These are phyloP conservation scores for Taiwanofungus camphoratus DNA, from an alignment of 1,284 basidiomycete species.

Conservation along the genomic window DNA sequence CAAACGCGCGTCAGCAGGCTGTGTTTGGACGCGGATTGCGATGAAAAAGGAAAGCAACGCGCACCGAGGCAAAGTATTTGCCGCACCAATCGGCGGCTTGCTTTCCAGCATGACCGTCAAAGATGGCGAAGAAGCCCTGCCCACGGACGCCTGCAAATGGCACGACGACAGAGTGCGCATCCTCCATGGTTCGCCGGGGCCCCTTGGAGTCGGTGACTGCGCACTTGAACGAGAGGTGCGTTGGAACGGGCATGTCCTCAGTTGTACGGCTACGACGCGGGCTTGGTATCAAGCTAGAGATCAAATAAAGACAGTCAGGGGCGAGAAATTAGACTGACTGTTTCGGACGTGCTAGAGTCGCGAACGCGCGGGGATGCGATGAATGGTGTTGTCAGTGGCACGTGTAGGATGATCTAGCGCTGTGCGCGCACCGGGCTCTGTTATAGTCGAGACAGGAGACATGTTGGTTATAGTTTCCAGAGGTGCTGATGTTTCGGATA, in stretches of 20 bases:
- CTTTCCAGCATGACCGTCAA: conserved; percentile 98
- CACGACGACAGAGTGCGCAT: conserved; percentile 93
- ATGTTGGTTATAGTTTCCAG: no score
- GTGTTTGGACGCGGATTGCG: conserved; percentile 5
- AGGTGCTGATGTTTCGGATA: background rate
- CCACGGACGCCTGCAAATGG: conserved; percentile 89
- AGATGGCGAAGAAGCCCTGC: conserved; percentile 97
- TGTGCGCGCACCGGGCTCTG: background rate
- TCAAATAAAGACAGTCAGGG: background rate
- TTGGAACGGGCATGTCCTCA: conserved; percentile 17
- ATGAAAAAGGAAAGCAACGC: conserved; percentile 6
- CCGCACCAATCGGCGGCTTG: conserved; percentile 99
- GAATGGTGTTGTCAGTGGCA: no score
- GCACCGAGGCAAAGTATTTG: conserved; percentile 88
- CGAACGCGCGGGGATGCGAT: no score
- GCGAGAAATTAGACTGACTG: background rate
- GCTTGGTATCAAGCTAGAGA: background rate
- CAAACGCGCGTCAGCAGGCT: conserved; percentile 1
- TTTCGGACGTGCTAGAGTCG: background rate
- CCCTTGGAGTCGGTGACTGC: conserved; percentile 93
- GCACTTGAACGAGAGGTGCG: conserved; percentile 64
- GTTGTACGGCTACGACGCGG: background rate
- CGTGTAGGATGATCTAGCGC: background rate
- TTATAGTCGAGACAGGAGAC: background rate
- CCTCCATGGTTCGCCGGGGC: conserved; percentile 93